phyloP scores from a whole-genome alignment of 352 stramenopile genomes.

The Phytophthora fragariaefolia region DNA sequence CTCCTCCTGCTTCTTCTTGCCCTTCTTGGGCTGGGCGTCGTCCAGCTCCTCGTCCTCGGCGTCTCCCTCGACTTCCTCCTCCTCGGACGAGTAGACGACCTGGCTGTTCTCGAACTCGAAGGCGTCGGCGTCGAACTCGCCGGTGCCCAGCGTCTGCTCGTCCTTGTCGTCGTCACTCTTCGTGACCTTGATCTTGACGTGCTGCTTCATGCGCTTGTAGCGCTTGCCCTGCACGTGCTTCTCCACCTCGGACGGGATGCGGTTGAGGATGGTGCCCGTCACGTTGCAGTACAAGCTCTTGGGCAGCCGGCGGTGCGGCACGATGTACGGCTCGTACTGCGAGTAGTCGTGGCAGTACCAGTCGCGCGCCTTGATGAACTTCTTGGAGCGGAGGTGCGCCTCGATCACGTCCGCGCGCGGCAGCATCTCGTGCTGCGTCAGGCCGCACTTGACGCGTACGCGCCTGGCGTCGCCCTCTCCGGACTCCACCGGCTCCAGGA shows the following conservation, averaged over 20 bases:
- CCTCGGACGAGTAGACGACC: constrained; percentile 73
- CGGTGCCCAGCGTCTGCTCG: constrained; percentile 29
- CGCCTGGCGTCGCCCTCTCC: constrained; percentile 55
- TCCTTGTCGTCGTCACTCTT: constrained; percentile 39
- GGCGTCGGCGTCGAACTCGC: constrained; percentile 77
- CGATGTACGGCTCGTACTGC: constrained; percentile 92
- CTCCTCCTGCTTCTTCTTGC: constrained; percentile 17
- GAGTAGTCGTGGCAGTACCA: constrained; percentile 92
- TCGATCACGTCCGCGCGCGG: constrained; percentile 65
- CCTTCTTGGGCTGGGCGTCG: constrained; percentile 26
- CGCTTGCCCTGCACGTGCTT: constrained; percentile 90
- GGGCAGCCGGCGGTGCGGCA: constrained; percentile 79
- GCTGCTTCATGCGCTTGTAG: constrained; percentile 81
- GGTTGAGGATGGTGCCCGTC: constrained; percentile 86
- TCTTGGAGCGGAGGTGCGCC: constrained; percentile 77
- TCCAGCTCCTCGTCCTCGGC: constrained; percentile 31
- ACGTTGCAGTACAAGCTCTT: constrained; percentile 92
- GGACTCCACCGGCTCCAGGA: constrained; percentile 58
- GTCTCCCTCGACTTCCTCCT: constrained; percentile 49
- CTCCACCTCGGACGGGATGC: constrained; percentile 89
- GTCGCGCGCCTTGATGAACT: constrained; percentile 81
- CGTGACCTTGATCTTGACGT: constrained; percentile 62
- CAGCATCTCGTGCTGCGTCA: constrained; percentile 86
- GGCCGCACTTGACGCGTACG: constrained; percentile 68
- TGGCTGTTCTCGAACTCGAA: constrained; percentile 88